Evolutionary conservation across 176 grass and related monocot genomes (phyloP).

Genomic region (Carex kokanica): DNA sequence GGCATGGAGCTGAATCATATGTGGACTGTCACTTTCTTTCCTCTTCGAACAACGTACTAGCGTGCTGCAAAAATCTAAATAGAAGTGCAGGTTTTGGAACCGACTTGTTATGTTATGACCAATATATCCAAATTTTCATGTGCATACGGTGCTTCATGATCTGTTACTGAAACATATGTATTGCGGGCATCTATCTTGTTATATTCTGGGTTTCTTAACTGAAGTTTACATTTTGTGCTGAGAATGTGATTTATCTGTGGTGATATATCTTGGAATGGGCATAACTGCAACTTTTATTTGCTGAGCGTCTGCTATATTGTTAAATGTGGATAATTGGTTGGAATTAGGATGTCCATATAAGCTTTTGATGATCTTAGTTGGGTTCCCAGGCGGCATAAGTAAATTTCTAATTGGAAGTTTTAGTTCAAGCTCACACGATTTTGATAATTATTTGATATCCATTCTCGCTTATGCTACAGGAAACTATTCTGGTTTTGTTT

Average conservation of each 20-base stretch:
- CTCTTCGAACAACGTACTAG: not conserved
- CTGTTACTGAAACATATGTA: not conserved
- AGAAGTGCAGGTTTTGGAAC: not conserved
- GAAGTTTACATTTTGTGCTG: not conserved
- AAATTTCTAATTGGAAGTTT: not conserved
- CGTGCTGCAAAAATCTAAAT: not conserved
- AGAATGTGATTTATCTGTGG: slow-evolving; percentile 7
- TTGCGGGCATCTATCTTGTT: not conserved
- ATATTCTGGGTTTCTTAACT: not conserved
- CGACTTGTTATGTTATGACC: not conserved
- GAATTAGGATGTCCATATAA: not conserved
- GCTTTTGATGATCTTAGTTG: not conserved
- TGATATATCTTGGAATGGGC: not conserved
- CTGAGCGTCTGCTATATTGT: not conserved
- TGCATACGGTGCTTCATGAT: not conserved
- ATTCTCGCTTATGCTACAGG: not conserved
- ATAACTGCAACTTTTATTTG: slow-evolving; percentile 9
- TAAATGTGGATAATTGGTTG: not conserved
- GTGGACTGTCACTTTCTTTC: not conserved
- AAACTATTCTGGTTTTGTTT: not conserved
- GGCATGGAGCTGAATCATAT: slow-evolving; percentile 13
- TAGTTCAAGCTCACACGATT: not conserved
- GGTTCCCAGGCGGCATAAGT: not conserved
- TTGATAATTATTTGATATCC: not conserved
- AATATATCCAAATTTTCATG: not conserved